phyloP scores from a whole-genome alignment of 2,329 filamentous ascomycete species.

The Phaeosphaeriaceae sp. region DNA sequence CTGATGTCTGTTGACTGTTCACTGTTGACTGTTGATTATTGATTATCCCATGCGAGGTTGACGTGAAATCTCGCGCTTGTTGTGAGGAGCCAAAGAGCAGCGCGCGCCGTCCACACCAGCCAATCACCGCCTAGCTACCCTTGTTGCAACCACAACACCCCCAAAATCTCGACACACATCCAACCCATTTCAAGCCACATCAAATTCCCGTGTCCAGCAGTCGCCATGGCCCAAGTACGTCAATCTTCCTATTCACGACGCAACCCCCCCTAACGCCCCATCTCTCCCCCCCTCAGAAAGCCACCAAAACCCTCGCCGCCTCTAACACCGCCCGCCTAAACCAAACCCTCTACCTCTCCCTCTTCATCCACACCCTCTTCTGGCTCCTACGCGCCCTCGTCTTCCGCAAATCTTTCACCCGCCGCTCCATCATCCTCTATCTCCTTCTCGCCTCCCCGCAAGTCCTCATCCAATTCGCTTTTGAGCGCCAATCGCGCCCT shows the following conservation, averaged over 20 bases:
- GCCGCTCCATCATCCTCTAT: conserved; percentile 67
- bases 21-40: conserved; percentile 14
- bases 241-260: no score
- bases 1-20: no score
- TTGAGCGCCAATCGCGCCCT: conserved; percentile 85
- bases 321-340: conserved; percentile 79
- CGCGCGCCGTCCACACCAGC: conserved; percentile 3
- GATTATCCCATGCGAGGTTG: conserved; percentile 4
- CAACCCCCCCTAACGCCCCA: no score
- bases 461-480: conserved; percentile 79
- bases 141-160: conserved; percentile 6
- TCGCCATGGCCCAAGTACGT: conserved; percentile 35
- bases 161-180: no score
- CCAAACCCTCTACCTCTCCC: conserved; percentile 79
- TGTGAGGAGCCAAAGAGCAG: conserved; percentile 29
- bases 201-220: no score
- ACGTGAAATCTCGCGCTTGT: conserved; percentile 31
- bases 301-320: conserved; percentile 69
- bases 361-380: conserved; percentile 75
- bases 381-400: conserved; percentile 71
- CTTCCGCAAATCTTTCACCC: conserved; percentile 65
- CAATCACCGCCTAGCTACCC: conserved; percentile 5
- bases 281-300: no score
- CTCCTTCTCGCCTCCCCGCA: conserved; percentile 74
- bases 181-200: not conserved